Percentiles rank a stretch among this genome's conserved stretches.
phyloP scores from a whole-genome alignment of 176 grass and related monocot species.

The Bromus sterilis region DNA sequence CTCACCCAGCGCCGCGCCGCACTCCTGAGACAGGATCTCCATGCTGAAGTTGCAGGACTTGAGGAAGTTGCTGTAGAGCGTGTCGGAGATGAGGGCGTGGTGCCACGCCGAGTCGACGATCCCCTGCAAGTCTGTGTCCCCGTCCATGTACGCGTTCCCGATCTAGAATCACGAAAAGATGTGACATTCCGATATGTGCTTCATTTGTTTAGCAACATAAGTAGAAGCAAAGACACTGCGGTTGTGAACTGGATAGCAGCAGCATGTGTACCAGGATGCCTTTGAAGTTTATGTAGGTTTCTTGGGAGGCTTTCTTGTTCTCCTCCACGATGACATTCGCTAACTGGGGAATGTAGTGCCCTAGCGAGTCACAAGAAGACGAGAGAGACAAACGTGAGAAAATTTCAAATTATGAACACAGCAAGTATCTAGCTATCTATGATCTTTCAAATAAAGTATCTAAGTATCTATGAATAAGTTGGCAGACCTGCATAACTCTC shows the following conservation, averaged over 20 bases:
- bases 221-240: neutral
- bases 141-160: conserved; percentile 48
- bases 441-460: no score
- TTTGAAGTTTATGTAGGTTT: conserved; percentile 45
- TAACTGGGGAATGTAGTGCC: conserved; percentile 52
- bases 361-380: neutral
- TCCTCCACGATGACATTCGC: conserved; percentile 40
- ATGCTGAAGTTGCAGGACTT: conserved; percentile 38
- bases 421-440: neutral
- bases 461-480: neutral
- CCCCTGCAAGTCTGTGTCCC: conserved; percentile 32
- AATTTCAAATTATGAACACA: neutral
- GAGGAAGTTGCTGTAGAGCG: conserved; percentile 29
- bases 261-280: conserved; percentile 28
- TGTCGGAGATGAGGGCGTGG: conserved; percentile 53
- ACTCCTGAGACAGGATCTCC: neutral
- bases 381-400: neutral
- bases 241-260: neutral
- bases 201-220: no score
- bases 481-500: conserved; percentile 54
- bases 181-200: no score
- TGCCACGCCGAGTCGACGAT: conserved; percentile 47
- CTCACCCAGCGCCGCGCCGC: neutral
- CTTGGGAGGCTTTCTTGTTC: conserved; percentile 24
- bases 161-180: conserved; percentile 31